Base-by-base conservation (phyloP, 306 rosid species). In the Benincasa hispida region DNA sequence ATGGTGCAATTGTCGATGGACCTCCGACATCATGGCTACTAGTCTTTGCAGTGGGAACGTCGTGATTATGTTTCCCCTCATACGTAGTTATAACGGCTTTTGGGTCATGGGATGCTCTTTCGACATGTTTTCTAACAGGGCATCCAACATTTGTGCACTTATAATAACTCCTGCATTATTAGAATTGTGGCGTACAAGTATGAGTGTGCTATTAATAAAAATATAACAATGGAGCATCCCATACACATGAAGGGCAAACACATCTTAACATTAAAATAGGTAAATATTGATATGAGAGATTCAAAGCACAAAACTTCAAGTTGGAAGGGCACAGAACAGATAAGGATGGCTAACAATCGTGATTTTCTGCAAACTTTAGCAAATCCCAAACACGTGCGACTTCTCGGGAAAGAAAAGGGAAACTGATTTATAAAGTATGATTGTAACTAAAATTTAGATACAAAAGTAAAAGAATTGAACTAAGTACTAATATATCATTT, bases 81-180 rank as follows among this genome's bases (percentile, higher is more conserved):
- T 94, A 94, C 35, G 99, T 92, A 27, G 99, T 94, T 78, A 94
- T 94, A 48, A 94, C 99, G 17, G 98, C 98, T 87, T 92, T 94
- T 7, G 97, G 99, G 83, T 94, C 96, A 79, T 94, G 97, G 13
- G 97, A 92, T 77, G 99, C 99, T 79, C 97, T 88, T 86, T 94
- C 99, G 82, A 94, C 97, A 57, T 94, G 99, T 78, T 94, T 94
- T 69, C 99, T 82, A 45, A 94, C 99, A 5, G 98, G 97, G 81
- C 99, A 94, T 79, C 99, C 96, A 1, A 88, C 87, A 76, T 92
- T 92, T 79, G 99, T 94, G 83, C 98, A 94, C 75, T 94, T 94
- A 87, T 94, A 94, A 84, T 94, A 94, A 82, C 99, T 94, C 97
- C 99, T 94, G 86, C 87, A 81, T 69, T 35, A 77, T 70, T 25